phyloP scores from a whole-genome alignment of 1,284 basidiomycete species.

The Coniferiporia sulphurascens region DNA sequence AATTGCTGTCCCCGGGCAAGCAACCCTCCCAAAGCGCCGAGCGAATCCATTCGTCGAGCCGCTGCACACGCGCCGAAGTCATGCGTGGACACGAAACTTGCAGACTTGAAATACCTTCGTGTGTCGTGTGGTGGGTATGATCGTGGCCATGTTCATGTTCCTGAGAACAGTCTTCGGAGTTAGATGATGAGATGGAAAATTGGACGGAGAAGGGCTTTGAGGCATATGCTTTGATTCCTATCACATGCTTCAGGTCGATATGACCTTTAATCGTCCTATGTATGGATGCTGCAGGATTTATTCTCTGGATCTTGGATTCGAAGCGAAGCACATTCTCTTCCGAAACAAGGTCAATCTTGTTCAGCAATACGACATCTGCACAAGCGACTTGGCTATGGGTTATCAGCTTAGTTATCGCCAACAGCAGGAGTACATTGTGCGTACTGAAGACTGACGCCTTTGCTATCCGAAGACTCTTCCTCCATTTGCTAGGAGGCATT shows the following conservation, averaged over 20 bases:
- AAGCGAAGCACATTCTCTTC: constrained; percentile 37
- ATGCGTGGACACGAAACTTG: constrained; percentile 63
- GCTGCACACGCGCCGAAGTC: constrained; percentile 37
- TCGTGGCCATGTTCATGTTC: constrained; percentile 27
- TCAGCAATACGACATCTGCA: constrained; percentile 84
- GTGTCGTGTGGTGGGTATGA: constrained; percentile 41
- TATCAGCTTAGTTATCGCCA: not conserved
- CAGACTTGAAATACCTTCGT: constrained; percentile 68
- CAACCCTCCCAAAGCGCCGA: constrained; percentile 70
- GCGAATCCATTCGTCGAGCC: constrained; percentile 75
- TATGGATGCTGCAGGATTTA: constrained; percentile 77
- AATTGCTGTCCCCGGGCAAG: constrained; percentile 26
- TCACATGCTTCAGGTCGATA: constrained; percentile 68
- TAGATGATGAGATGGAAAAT: not conserved
- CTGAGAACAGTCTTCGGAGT: constrained; percentile 21
- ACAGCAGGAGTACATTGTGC: constrained; percentile 15
- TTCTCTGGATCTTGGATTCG: constrained; percentile 54
- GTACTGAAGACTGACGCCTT: constrained; percentile 76
- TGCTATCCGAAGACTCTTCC: constrained; percentile 61
- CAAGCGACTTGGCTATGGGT: constrained; percentile 77
- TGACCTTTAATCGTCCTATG: constrained; percentile 64
- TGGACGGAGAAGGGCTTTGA: constrained; percentile 25
- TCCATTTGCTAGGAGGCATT: constrained; percentile 65
- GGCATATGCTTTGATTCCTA: constrained; percentile 76
- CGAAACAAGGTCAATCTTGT: constrained; percentile 77